Evolutionary conservation across 139 green algal genomes (phyloP).

Genomic region (Tetradesmus obliquus): DNA sequence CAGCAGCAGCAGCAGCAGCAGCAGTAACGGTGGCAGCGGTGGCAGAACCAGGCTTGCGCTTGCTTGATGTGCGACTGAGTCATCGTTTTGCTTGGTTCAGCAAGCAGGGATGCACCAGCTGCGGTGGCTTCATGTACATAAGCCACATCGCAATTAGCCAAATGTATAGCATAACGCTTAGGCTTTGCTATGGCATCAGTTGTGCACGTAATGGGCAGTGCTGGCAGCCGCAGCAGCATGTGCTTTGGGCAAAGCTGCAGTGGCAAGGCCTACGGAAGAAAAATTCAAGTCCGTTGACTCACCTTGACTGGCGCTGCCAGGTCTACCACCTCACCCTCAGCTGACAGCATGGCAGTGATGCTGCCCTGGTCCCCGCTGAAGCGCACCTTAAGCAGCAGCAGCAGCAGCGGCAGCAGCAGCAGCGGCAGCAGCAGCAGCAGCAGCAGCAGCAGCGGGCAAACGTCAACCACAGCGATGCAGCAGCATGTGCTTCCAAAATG

Average conservation of each 20-base stretch:
- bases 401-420: neutral
- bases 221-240: no score
- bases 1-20: neutral
- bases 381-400: constrained; percentile 46
- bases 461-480: neutral
- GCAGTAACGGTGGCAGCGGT: neutral
- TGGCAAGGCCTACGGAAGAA: no score
- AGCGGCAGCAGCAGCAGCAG: neutral
- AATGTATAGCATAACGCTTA: no score
- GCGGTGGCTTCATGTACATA: no score
- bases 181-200: no score
- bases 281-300: neutral
- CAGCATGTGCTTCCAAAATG: no score
- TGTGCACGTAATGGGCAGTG: no score
- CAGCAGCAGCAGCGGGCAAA: neutral
- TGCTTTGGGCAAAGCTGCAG: no score
- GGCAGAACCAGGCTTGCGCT: no score
- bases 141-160: no score
- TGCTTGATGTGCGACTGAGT: no score
- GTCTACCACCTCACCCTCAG: constrained; percentile 77
- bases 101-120: neutral
- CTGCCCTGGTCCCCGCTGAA: constrained; percentile 47
- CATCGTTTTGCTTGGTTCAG: neutral
- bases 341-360: constrained; percentile 73
- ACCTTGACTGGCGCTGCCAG: constrained; percentile 67